Evolutionary conservation across 176 grass and related monocot genomes (phyloP).

Genomic region (Oropetium thomaeum): DNA sequence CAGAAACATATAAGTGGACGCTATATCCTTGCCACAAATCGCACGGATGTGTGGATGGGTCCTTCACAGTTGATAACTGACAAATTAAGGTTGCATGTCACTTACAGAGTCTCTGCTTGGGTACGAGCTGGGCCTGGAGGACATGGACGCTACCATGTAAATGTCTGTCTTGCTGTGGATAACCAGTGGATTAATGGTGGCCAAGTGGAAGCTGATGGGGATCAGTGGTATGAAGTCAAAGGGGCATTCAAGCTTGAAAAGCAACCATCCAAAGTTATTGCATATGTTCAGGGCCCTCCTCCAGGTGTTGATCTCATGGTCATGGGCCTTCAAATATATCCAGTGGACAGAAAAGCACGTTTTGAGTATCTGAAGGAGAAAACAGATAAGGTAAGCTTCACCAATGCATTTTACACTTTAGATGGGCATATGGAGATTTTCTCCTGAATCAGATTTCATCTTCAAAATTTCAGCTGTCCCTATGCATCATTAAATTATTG

Average conservation of each 20-base stretch:
- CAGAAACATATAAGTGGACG: slow-evolving; percentile 43
- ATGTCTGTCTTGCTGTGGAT: slow-evolving; percentile 81
- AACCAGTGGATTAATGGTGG: slow-evolving; percentile 69
- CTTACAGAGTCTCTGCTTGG: slow-evolving; percentile 84
- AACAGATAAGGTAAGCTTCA: slow-evolving; percentile 59
- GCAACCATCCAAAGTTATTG: slow-evolving; percentile 53
- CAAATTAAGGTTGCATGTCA: slow-evolving; percentile 73
- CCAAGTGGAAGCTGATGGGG: slow-evolving; percentile 51
- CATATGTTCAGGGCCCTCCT: slow-evolving; percentile 65
- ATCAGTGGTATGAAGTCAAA: slow-evolving; percentile 77
- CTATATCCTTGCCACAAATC: slow-evolving; percentile 64
- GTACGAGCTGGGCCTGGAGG: slow-evolving; percentile 64
- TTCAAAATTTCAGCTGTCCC: not conserved
- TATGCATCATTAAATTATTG: not conserved
- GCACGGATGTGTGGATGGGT: slow-evolving; percentile 89
- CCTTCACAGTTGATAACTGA: slow-evolving; percentile 91
- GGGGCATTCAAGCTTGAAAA: slow-evolving; percentile 78
- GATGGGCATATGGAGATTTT: not conserved
- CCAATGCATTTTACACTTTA: not conserved
- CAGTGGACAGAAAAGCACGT: slow-evolving; percentile 54
- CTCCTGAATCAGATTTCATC: not conserved
- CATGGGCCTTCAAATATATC: slow-evolving; percentile 58
- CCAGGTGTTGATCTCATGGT: slow-evolving; percentile 70
- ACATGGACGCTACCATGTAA: slow-evolving; percentile 63
- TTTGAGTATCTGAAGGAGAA: slow-evolving; percentile 65